Base-by-base conservation (phyloP, 2,329 filamentous ascomycete species). In the Dryadomyces quercivorus region DNA sequence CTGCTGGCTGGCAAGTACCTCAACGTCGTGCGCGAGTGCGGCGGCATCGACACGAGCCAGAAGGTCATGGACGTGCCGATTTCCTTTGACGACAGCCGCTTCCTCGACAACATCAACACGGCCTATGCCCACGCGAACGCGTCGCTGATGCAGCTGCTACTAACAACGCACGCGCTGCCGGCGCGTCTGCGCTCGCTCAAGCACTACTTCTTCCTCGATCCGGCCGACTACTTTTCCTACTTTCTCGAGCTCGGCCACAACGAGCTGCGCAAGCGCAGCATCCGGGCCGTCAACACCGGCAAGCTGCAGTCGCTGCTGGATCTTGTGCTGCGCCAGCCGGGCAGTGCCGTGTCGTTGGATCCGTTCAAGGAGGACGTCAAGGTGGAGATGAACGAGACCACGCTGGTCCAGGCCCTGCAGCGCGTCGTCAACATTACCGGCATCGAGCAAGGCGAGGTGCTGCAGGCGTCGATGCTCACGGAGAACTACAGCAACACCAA, bases 331-430 rank as follows among this genome's bases (percentile, higher is more conserved):
- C 88, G 93, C n/a, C 93, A 98, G 64, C 90, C 93, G 2, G 93
- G 93, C 45, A 96, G 87, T 63, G 86, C 95, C 50, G 92, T 95
- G 15, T 90, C 91, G 0, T 80, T 95, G 56, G 93, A 98, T 66
- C 90, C 92, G 0, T 98, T 95, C 76, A 98, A 97, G 66, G 93
- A 98, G 70, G 92, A 98, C 65, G 88, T 98, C 68, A 95, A 94
- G 69, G 89, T 98, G 21, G 85, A 91, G 63, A 96, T 97, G 86
- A 96, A 96, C 66, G 90, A 95, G 62, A 84, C 92, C 43, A 88
- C 89, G 6, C 80, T 98, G 48, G 94, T 90, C 13, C 94, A 94
- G 64, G 94, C 90, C 72, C 75, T 98, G 56, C 95, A 96, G 78
- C 85, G 92, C 53, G 92, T 98, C 52, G 92, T 98, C 59, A 96